Conservation (phyloP, 768 basidiomycete species). For the Amanita pallidorosea region DNA sequence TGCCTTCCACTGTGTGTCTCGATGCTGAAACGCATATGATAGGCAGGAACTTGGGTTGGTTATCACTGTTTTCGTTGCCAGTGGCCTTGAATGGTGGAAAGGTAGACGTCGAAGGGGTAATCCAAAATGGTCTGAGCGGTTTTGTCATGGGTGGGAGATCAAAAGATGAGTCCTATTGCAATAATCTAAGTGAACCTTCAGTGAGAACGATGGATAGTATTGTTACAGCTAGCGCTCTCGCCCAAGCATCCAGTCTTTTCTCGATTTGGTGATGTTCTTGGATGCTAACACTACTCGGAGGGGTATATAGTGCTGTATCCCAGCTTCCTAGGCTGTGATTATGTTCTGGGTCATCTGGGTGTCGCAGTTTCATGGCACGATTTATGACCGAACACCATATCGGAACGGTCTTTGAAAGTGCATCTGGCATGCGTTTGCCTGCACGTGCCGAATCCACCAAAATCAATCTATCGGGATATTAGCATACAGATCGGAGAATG, state of each 20-base stretch:
- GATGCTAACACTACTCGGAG: constrained; percentile 52
- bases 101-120: constrained; percentile 21
- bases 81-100: constrained; percentile 9
- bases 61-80: too few relatives aligned
- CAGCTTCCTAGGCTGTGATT: constrained; percentile 20
- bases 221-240: constrained; percentile 52
- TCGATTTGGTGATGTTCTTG: constrained; percentile 82
- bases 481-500: constrained; percentile 1
- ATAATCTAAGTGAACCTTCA: constrained; percentile 16
- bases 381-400: constrained; percentile 94
- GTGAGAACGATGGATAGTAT: constrained; percentile 22
- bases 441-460: constrained; percentile 89
- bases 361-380: constrained; percentile 34
- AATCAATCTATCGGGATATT: constrained; percentile 42
- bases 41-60: constrained; percentile 14
- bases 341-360: constrained; percentile 13
- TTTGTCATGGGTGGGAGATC: neutral
- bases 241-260: constrained; percentile 54
- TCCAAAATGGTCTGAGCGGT: constrained; percentile 3
- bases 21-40: constrained; percentile 38
- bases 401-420: constrained; percentile 86
- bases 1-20: constrained; percentile 46
- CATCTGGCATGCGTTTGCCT: constrained; percentile 92
- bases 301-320: constrained; percentile 58
- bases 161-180: neutral